A percentile compares a stretch with the other conserved stretches of the same genome.
phyloP scores from a whole-genome alignment of 352 stramenopile genomes.

The Blastocystis hominis region DNA sequence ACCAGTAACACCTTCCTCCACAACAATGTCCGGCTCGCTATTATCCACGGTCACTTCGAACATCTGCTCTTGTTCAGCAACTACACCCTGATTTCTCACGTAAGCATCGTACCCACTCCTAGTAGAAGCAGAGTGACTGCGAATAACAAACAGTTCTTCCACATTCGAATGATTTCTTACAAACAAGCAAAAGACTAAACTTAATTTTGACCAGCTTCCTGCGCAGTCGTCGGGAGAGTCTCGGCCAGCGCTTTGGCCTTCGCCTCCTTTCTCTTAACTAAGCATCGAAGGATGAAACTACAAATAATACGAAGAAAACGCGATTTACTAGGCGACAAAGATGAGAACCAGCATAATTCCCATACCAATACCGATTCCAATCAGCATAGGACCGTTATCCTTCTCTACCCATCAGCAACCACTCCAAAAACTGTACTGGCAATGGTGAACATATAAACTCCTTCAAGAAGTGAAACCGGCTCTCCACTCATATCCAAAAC shows the following conservation, averaged over 20 bases:
- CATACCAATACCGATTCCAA: constrained; percentile 51
- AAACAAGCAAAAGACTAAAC: constrained; percentile 18
- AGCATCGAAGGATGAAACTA: constrained; percentile 51
- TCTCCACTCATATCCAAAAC: background rate
- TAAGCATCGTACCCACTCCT: background rate
- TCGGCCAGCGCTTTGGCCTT: constrained; percentile 1
- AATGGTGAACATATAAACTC: constrained; percentile 15
- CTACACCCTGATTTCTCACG: background rate
- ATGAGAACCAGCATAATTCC: constrained; percentile 43
- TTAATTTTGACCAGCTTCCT: background rate
- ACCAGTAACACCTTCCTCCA: background rate
- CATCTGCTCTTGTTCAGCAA: background rate
- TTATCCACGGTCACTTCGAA: constrained; percentile 36
- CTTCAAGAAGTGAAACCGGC: background rate
- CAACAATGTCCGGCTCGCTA: background rate
- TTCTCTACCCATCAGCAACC: background rate
- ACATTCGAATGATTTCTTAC: background rate
- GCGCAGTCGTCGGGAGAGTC: background rate
- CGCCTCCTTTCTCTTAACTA: constrained; percentile 54
- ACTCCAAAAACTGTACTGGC: background rate
- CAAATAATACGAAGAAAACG: background rate
- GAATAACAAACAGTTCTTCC: background rate
- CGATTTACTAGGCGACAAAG: constrained; percentile 35
- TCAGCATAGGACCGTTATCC: constrained; percentile 46
- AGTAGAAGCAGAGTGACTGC: background rate